Percentiles rank a stretch among this genome's conserved stretches.
phyloP scores from a whole-genome alignment of 352 stramenopile species.

The Thraustochytrium sp. region DNA sequence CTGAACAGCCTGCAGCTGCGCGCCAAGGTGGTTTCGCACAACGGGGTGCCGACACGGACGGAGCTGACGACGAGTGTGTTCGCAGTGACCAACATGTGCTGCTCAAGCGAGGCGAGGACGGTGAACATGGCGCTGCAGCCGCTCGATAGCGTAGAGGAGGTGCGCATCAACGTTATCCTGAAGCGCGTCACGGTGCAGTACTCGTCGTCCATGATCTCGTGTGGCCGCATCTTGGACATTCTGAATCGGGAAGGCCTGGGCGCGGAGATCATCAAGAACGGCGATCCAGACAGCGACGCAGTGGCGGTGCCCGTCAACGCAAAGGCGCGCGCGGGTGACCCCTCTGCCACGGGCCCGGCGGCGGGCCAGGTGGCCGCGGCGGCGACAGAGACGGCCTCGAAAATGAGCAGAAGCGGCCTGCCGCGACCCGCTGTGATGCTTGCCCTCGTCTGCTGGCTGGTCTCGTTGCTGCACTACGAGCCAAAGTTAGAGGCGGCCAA shows the following conservation, averaged over 20 bases:
- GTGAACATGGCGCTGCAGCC: neutral
- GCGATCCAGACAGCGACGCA: neutral
- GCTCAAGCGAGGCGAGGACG: neutral
- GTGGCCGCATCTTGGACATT: neutral
- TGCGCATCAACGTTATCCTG: constrained; percentile 28
- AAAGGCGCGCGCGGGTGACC: neutral
- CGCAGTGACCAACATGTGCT: neutral
- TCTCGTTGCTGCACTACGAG: neutral
- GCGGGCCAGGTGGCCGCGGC: too few relatives aligned
- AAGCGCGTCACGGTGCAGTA: constrained; percentile 13
- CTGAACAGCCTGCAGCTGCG: neutral
- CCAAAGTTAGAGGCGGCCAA: neutral
- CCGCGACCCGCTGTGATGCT: neutral
- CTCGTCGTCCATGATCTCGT: neutral
- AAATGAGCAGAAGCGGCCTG: neutral
- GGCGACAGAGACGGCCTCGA: too few relatives aligned
- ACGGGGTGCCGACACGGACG: neutral
- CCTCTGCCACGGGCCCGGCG: neutral
- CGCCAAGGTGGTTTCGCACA: neutral
- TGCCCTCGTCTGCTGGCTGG: constrained; percentile 15
- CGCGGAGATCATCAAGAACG: neutral
- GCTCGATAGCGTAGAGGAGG: neutral
- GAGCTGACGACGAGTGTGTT: neutral
- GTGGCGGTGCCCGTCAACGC: neutral
- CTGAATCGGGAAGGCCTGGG: neutral